Base-by-base conservation (phyloP, 192 early-diverging fungal genomes). In the Mortierella alpina region DNA sequence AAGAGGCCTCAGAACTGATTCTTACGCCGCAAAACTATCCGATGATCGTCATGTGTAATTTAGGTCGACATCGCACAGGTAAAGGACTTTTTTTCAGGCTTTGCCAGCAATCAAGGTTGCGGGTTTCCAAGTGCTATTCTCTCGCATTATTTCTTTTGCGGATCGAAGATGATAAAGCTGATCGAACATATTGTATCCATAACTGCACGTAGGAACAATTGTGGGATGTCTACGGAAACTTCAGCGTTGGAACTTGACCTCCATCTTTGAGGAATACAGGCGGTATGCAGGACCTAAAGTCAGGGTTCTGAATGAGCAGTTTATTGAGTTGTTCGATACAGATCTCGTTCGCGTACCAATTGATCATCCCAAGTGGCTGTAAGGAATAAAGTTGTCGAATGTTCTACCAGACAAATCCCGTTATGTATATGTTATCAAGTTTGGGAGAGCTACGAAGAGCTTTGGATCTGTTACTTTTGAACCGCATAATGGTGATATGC, bases 211-310 rank as follows among this genome's bases (percentile, higher is more conserved):
- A 93, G 95, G 95, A 15, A 99, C 98, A 6, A 96, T 99, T 63
- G 94, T 99, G 22, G 98, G 98, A 31, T 99, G 98, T 82, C 75
- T 99, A 72, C 88, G 98, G 64, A 99, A 99, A 83, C 88, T 99
- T 49, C 98, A 99, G 83, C 87, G 91, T 45, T 99, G 98, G 98
- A 99, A 98, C 78, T 82, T 99, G 75, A 98, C 98, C 13, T 93
- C 94, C 20, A 99, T 99, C 17, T 98, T 99, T 83, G 98, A 99
- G 82, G 98, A 99, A 79, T 99, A 99, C 76, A 88, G 97, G 44
- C 87, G 96, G 49, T 97, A 96, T 83, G 95, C 96, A 15, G 96
- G 96, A 7, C 96, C 97, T 6, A 99, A 99, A 85, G 97, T 99
- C 51, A 87, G 97, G 48, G 87, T 98, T n/a, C 84, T 98, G 63